Base-by-base conservation (phyloP, 768 basidiomycete genomes). In the Mycena epipterygia region DNA sequence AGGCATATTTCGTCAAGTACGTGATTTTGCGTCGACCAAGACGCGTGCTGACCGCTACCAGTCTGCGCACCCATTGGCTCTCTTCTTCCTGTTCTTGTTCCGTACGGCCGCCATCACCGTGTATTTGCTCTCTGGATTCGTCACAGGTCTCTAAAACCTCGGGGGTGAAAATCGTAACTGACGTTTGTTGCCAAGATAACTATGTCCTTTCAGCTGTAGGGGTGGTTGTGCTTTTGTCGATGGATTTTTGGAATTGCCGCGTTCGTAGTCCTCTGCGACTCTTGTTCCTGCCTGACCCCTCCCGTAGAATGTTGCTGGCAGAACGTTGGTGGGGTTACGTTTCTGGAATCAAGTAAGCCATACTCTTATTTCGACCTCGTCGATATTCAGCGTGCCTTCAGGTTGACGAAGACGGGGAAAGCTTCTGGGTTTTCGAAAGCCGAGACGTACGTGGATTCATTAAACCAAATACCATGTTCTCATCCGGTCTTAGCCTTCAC, bases 201-300 rank as follows among this genome's bases (percentile, higher is more conserved):
- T 99, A 96, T 81, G 97, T 99, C 25, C 87, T 99, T 71, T 95
- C 96, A 52, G 97, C 96, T 29, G 97, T 99, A 5, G 81, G 89
- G 12, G 97, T 99, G 0, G 98, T 99, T 25, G 91, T 98, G 2
- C 85, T 99, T 19, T 89, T 99, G 29, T 94, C 97, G 0, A 93
- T 97, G 89, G 98, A 99, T 82, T 99, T 99, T 80, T 99, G 97
- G 98, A 98, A 97, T 76, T 96, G 95, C 74, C 86, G 96, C 79
- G 95, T 96, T 76, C 69, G 89, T 53, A n/a, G 11, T 44, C 14
- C 19, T 41, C 12, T 37, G 39, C 42, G 29, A 29, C 41, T 61
- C 57, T n/a, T 64, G 25, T 66, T 56, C 30, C 49, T 25, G 61
- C 33, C 29, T 67, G n/a, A 69, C 23, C 29, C n/a, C 37, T 46